Conservation (phyloP, 768 basidiomycete genomes). For the Leccinum ochraceum region DNA sequence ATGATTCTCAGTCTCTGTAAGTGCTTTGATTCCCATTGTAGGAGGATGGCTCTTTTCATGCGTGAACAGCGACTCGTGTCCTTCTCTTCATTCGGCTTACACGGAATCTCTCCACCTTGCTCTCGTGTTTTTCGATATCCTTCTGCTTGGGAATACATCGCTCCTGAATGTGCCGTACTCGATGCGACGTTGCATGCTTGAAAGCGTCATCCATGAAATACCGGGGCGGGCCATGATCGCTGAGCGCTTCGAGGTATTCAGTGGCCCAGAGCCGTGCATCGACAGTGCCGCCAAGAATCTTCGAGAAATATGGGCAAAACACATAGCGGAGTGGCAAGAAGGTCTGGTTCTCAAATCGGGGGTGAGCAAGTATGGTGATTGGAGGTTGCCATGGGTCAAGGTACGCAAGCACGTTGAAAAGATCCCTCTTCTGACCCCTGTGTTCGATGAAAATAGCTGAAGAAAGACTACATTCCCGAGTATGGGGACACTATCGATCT, state of each 20-base stretch:
- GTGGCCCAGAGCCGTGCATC: too few species aligned
- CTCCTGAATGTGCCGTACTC: conserved; percentile 58
- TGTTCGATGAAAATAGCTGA: conserved; percentile 43
- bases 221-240: conserved; percentile 37
- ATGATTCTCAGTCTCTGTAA: conserved; percentile 24
- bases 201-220: conserved; percentile 51
- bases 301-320: too few species aligned
- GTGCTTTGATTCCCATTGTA: conserved; percentile 9
- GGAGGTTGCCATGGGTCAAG: too few species aligned
- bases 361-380: too few species aligned
- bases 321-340: too few species aligned
- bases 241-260: too few species aligned
- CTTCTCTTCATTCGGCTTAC: conserved; percentile 43
- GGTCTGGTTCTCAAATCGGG: too few species aligned
- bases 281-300: too few species aligned
- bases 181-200: conserved; percentile 60
- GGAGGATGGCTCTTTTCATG: conserved; percentile 2
- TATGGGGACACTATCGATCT: conserved; percentile 83
- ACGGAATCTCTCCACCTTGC: conserved; percentile 58
- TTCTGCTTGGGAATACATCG: conserved; percentile 63
- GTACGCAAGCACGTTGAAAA: too few species aligned
- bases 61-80: conserved; percentile 36
- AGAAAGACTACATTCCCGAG: conserved; percentile 86
- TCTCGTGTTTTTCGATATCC: conserved; percentile 85
- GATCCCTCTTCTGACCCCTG: neutral